These are phyloP conservation scores for Leishmania arabica DNA, from an alignment of 208 protist genomes.

Conservation along the genomic window DNA sequence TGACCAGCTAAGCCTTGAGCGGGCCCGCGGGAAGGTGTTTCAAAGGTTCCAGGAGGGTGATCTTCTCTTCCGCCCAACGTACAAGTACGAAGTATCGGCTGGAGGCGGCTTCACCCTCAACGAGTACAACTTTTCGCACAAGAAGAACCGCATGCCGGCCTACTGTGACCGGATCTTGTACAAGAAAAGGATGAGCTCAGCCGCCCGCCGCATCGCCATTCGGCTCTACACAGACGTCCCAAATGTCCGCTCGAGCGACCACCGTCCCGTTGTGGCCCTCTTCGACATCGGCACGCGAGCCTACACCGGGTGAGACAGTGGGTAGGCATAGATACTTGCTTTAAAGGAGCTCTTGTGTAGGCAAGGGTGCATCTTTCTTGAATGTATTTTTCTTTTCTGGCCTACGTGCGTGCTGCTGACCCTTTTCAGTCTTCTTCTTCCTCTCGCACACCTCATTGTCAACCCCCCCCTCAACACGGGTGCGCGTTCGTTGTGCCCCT, in stretches of 20 bases:
- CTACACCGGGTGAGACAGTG: conserved; percentile 4
- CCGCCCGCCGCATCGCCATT: conserved; percentile 42
- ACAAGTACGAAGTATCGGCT: conserved; percentile 86
- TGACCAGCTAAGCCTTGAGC: conserved; percentile 92
- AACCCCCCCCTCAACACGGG: no score
- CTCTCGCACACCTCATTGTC: background rate
- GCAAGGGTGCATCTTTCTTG: background rate
- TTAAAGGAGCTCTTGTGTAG: background rate
- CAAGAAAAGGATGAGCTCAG: conserved; percentile 49
- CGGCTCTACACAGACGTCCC: conserved; percentile 86
- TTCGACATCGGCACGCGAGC: conserved; percentile 70
- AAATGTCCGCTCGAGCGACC: conserved; percentile 79
- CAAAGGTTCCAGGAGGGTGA: conserved; percentile 85
- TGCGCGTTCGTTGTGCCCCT: background rate
- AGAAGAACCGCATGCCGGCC: conserved; percentile 78
- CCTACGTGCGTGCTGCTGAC: background rate
- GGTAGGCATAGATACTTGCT: background rate
- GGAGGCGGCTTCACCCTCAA: conserved; percentile 37
- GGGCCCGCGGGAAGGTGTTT: conserved; percentile 77
- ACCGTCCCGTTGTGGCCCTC: conserved; percentile 81
- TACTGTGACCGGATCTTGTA: conserved; percentile 90
- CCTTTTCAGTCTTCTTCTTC: background rate
- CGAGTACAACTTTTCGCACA: conserved; percentile 65
- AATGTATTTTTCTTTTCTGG: background rate
- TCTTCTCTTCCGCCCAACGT: conserved; percentile 92